Base-by-base conservation (phyloP, 306 rosid genomes). In the Myrica gale region DNA sequence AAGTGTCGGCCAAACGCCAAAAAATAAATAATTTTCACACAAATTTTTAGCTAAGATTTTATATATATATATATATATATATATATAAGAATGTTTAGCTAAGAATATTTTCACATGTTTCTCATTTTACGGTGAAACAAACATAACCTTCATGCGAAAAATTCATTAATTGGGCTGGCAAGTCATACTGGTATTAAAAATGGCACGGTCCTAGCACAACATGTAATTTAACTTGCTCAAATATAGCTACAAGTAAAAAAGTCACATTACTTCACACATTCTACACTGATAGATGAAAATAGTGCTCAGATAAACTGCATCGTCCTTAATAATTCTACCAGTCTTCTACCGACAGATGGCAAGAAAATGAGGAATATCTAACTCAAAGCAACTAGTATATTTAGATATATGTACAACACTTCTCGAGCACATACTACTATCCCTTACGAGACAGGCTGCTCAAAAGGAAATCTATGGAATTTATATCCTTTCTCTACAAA, bases 361-460 rank as follows among this genome's bases (percentile, higher is more conserved):
- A 15, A 7, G 8, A 62, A 62, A 62, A 37, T 39, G 21, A 63
- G 37, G 41, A 65, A 41, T 65, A 7, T 5, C 12, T 41, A 65
- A 65, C 47, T 16, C 23, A 17, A n/a, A 65, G 48, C 69, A 39
- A 9, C 51, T 7, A 8, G 13, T 7, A 47, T 9, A 47, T 47
- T 12, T 47, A 7, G 51, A 26, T 26, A 26, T 26, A 26, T 26
- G 32, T 26, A 26, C 32, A 26, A 2, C 32, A 26, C 32, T 26
- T 26, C 32, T 1, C 1, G 32, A 26, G 32, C 32, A 47, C 51
- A 8, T n/a, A 41, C 41, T 37, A 62, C 6, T 65, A 47, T 41
- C 37, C 69, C 69, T 16, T 41, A 65, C 16, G 39, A 42, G 45
- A 65, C 6, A 65, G 20, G 69, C 69, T 63, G 69, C 69, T 16